A percentile compares a stretch with the other conserved stretches of the same genome.
Evolutionary conservation across 139 green algal species (phyloP).

Genomic region (Closterium sp.): DNA sequence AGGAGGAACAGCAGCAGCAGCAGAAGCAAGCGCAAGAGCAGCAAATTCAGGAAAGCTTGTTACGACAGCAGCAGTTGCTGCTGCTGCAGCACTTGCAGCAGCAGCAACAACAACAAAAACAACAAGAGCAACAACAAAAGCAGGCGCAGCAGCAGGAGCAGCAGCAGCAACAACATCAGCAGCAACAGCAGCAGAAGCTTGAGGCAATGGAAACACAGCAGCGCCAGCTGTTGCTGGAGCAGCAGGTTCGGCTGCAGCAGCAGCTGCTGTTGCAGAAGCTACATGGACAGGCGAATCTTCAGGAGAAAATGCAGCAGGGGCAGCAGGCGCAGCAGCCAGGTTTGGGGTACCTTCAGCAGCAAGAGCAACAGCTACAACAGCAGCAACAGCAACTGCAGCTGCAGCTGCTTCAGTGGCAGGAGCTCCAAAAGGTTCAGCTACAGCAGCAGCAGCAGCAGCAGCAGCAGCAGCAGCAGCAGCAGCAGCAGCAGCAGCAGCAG

Average conservation of each 20-base stretch:
- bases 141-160: neutral
- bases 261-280: neutral
- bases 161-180: neutral
- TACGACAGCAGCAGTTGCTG: neutral
- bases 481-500: too few species aligned
- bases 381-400: neutral
- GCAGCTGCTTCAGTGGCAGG: neutral
- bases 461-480: neutral
- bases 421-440: neutral
- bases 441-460: neutral
- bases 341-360: too few species aligned
- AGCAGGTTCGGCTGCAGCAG: neutral
- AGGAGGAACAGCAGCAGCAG: neutral
- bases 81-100: neutral
- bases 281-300: neutral
- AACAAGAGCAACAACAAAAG: neutral
- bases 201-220: too few species aligned
- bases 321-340: neutral
- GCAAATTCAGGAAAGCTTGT: neutral
- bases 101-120: neutral
- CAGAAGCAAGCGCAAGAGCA: neutral
- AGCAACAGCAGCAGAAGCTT: neutral
- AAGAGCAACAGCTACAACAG: too few species aligned
- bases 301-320: neutral
- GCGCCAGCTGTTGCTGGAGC: neutral